phyloP scores from a whole-genome alignment of 768 basidiomycete genomes.

The Daedaleopsis nitida region DNA sequence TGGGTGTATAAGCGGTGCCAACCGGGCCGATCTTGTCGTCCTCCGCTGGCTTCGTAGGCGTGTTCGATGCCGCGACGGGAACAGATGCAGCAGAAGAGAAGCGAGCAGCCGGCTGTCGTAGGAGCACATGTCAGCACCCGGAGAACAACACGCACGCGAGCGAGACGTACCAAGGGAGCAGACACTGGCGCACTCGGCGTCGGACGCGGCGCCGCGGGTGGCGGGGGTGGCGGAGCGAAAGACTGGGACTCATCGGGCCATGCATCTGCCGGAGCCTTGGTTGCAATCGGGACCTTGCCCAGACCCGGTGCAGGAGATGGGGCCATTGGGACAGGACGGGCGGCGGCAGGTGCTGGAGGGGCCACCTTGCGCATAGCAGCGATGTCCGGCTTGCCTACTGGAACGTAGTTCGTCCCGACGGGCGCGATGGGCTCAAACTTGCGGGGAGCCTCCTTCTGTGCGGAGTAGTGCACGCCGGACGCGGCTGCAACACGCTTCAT shows the following conservation, averaged over 20 bases:
- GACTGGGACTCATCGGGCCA: constrained; percentile 59
- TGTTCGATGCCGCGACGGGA: constrained; percentile 46
- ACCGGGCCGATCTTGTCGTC: constrained; percentile 87
- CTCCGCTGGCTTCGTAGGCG: constrained; percentile 67
- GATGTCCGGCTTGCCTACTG: constrained; percentile 76
- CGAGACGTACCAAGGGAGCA: constrained; percentile 39
- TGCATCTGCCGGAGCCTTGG: constrained; percentile 42
- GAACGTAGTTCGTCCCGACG: constrained; percentile 75
- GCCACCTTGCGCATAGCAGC: constrained; percentile 44
- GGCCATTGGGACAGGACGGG: constrained; percentile 51
- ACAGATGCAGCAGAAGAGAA: constrained; percentile 36
- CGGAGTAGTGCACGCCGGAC: constrained; percentile 88
- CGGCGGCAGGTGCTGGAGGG: constrained; percentile 30
- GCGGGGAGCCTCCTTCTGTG: constrained; percentile 75
- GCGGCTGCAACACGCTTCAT: constrained; percentile 87
- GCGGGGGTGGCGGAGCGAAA: constrained; percentile 33
- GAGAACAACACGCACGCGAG: neutral
- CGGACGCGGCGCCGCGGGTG: constrained; percentile 33
- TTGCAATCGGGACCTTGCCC: constrained; percentile 28
- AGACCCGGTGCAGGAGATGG: constrained; percentile 23
- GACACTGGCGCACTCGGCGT: constrained; percentile 41
- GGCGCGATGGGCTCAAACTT: constrained; percentile 80
- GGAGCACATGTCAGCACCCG: neutral
- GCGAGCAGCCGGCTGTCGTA: constrained; percentile 26
- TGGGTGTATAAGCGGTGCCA: constrained; percentile 87